Base-by-base conservation (phyloP, 75 land plant species). In the Selaginella tamariscina region DNA sequence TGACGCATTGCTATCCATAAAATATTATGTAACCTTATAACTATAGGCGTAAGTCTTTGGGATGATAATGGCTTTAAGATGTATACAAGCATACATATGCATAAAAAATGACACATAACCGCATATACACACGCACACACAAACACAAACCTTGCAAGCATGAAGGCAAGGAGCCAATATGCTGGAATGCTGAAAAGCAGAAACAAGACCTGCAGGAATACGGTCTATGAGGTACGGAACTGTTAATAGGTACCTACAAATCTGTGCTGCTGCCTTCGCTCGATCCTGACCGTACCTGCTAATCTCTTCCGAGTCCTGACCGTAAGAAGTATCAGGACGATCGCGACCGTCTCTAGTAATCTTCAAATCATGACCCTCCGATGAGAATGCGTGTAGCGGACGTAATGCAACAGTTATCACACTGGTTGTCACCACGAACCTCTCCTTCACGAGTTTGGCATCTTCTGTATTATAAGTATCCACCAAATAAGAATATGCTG, bases 341-440 rank as follows among this genome's bases (percentile, higher is more conserved):
- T n/a, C n/a, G n/a, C n/a, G n/a, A n/a, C n/a, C n/a, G n/a, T n/a
- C n/a, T n/a, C n/a, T n/a, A n/a, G n/a, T n/a, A n/a, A n/a, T n/a
- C n/a, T n/a, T n/a, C n/a, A n/a, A n/a, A n/a, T n/a, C n/a, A 27
- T n/a, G 32, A 18, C 0, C 1, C n/a, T 72, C 24, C 1, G 23
- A 27, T 27, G 9, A 55, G 54, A 23, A 39, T 1, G 29, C 18
- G 49, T 80, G 82, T 33, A 91, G 80, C 28, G 97, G 93, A 28
- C 97, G 77, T 67, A 91, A 68, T 39, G 80, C 78, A 66, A 91
- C 68, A 54, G 93, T 91, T 55, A 88, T 60, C 56, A 77, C 81
- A 79, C 93, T 84, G 27, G 87, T 87, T 64, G 80, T 80, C 21
- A 86, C 73, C 66, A 91, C 56, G 59, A 88, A 79, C n/a, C 33